Evolutionary conservation across 805 yeast genomes (phyloP), one percentile per base, ranked within the genome.

Genomic region (Spathaspora sp.): DNA sequence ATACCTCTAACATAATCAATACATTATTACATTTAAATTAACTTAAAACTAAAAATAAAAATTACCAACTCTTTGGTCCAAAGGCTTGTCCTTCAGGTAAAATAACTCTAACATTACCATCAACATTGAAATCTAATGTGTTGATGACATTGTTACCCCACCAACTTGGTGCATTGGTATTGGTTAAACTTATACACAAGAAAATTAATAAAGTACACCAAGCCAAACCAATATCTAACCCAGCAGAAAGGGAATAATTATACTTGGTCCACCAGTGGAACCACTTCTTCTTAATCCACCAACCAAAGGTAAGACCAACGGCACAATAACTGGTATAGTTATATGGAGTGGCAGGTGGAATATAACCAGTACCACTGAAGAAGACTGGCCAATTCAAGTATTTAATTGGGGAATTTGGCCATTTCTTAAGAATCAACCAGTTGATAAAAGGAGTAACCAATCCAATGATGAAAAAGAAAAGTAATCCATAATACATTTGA

Each of bases 281-380:
- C 64, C 64, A 74, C 55, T 60, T 68, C 53, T 61, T 68, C 65
- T 72, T 73, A 51, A 74, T 58, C 55, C 62, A 72, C 64, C 67
- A 72, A 35, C 73, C 70, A 54, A 73, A 73, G 29, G 55, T 6
- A 42, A 62, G 54, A n/a, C 67, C 65, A 46, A 59, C 62, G 20
- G 60, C 55, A 55, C 83, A 78, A 69, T 78, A 85, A 7, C 81
- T 66, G 31, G 80, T 76, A 65, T 83, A 84, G 63, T 83, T 84
- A 64, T 83, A 85, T 28, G 87, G 83, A 4, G 90, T 83, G 39
- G 88, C 86, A 42, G 93, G 92, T 14, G 93, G 92, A 58, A 85
- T 81, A 57, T 76, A 73, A 44, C 84, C 85, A n/a, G 77, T 69
- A 57, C 77, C 78, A 14, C 72, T 63, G 63, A 73, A 73, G 66